A percentile compares a stretch with the other conserved stretches of the same genome.
Evolutionary conservation across 495 filamentous ascomycete genomes (phyloP).

Genomic region (Neurospora sp.): DNA sequence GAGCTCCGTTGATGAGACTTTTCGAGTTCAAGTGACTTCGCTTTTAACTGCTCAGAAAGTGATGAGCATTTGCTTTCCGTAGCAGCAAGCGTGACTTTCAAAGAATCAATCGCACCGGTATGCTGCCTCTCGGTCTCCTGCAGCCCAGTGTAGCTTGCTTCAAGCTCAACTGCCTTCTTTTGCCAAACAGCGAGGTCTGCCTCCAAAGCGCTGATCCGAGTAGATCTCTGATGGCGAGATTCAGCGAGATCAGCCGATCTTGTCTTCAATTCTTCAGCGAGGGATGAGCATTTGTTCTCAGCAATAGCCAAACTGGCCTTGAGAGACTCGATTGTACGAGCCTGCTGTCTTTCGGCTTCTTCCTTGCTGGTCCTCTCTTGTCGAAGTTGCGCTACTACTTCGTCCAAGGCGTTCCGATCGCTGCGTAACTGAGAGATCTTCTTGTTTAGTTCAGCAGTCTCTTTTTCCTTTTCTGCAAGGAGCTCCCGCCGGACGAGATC

Average conservation of each 20-base stretch:
- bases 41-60: neutral
- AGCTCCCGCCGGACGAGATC: slow-evolving; percentile 4
- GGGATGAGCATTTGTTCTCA: neutral
- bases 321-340: slow-evolving; percentile 6
- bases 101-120: neutral
- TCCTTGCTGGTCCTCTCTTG: slow-evolving; percentile 2
- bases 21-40: neutral
- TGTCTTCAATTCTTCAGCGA: neutral
- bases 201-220: neutral
- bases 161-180: neutral
- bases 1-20: neutral
- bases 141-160: neutral
- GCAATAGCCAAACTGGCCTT: slow-evolving; percentile 1
- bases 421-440: slow-evolving; percentile 1
- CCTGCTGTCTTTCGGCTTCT: slow-evolving; percentile 1
- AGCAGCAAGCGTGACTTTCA: neutral
- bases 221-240: neutral
- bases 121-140: neutral
- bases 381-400: slow-evolving; percentile 1
- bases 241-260: neutral
- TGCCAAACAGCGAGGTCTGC: slow-evolving; percentile 1
- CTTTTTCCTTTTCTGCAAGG: slow-evolving; percentile 7
- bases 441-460: neutral
- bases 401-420: neutral
- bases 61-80: neutral